These are phyloP conservation scores for Pseudocercospora ulei DNA, from an alignment of 2,329 filamentous ascomycete species.

Conservation along the genomic window DNA sequence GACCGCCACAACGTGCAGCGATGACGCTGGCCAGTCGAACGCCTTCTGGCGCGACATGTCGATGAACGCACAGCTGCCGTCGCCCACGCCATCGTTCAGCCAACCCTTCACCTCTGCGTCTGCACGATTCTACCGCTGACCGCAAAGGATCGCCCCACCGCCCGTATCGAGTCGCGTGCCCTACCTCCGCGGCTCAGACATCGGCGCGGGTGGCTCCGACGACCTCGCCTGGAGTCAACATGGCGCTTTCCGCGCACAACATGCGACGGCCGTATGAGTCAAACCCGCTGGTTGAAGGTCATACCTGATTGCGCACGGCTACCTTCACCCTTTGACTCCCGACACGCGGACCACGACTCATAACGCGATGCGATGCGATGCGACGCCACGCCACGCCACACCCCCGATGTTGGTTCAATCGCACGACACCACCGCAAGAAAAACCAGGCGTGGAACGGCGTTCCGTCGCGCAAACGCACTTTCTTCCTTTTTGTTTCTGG, in stretches of 20 bases:
- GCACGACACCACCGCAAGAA: slow-evolving; percentile 33
- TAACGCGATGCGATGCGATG: slow-evolving; percentile 34
- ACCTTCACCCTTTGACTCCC: slow-evolving; percentile 22
- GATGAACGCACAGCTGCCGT: slow-evolving; percentile 62
- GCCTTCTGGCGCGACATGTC: slow-evolving; percentile 72
- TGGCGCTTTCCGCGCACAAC: slow-evolving; percentile 59
- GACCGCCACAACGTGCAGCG: slow-evolving; percentile 56
- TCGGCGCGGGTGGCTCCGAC: slow-evolving; percentile 53
- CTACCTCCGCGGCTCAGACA: slow-evolving; percentile 68
- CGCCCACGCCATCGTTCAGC: slow-evolving; percentile 70
- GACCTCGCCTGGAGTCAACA: slow-evolving; percentile 81
- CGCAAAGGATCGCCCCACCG: slow-evolving; percentile 62
- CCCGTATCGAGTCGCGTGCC: slow-evolving; percentile 80
- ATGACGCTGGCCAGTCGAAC: slow-evolving; percentile 62
- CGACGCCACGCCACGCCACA: slow-evolving; percentile 36
- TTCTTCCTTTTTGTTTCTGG: slow-evolving; percentile 12
- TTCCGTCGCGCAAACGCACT: slow-evolving; percentile 32
- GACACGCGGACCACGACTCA: slow-evolving; percentile 38
- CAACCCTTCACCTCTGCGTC: slow-evolving; percentile 56
- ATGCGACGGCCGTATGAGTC: slow-evolving; percentile 72
- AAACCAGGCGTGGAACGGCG: slow-evolving; percentile 47
- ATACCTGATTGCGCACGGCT: slow-evolving; percentile 36
- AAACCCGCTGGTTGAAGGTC: slow-evolving; percentile 39
- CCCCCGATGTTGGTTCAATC: slow-evolving; percentile 37
- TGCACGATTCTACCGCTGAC: slow-evolving; percentile 65